Evolutionary conservation across 2,329 filamentous ascomycete genomes (phyloP).

Genomic region (Calonectria fujianensis): DNA sequence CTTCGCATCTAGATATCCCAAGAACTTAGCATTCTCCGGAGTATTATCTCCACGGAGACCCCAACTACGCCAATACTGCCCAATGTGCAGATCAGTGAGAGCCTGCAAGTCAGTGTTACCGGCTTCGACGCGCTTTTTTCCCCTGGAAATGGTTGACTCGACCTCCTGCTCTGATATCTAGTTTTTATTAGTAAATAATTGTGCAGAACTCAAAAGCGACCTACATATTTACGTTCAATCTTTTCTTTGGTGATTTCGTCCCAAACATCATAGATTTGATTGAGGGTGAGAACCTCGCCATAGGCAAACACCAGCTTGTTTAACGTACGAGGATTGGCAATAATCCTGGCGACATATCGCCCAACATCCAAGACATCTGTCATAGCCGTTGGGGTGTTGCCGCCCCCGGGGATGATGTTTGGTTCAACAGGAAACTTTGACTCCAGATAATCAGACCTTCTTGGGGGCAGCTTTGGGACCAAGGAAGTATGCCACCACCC

Average conservation of each 20-base stretch:
- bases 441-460: conserved; percentile 37
- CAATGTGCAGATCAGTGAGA: neutral
- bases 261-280: conserved; percentile 66
- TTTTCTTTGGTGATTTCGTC: conserved; percentile 70
- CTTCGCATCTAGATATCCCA: conserved; percentile 71
- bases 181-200: no score
- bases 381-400: conserved; percentile 64
- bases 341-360: conserved; percentile 68
- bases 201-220: neutral
- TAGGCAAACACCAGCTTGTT: conserved; percentile 71
- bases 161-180: neutral
- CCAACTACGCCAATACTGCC: conserved; percentile 65
- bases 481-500: neutral
- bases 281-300: conserved; percentile 65
- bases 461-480: conserved; percentile 49
- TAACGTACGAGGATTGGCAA: conserved; percentile 70
- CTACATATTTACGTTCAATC: conserved; percentile 52
- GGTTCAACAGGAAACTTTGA: conserved; percentile 53
- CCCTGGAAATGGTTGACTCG: neutral
- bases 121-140: no score
- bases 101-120: neutral
- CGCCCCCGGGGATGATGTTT: conserved; percentile 65
- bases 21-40: conserved; percentile 70
- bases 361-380: conserved; percentile 72
- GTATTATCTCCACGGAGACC: conserved; percentile 72